Evolutionary conservation across 78 protist genomes (phyloP).

Genomic region (Speleostelium caveatum): DNA sequence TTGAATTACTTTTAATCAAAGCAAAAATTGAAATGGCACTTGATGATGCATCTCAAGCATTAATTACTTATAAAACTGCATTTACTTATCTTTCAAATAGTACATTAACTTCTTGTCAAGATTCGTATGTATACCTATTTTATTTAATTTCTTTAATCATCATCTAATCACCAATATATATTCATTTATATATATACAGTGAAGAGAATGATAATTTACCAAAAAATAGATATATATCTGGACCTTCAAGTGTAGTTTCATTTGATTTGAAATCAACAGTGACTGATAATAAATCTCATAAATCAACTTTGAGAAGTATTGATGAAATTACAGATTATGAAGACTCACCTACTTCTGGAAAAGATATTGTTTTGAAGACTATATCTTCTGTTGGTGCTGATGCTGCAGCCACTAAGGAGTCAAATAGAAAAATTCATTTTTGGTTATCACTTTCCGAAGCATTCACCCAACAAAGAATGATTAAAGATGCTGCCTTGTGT

Average conservation of each 20-base stretch:
- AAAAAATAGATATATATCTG: constrained; percentile 9
- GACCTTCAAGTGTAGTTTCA: constrained; percentile 53
- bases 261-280: constrained; percentile 46
- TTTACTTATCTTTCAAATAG: constrained; percentile 13
- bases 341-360: constrained; percentile 10
- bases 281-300: constrained; percentile 30
- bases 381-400: neutral
- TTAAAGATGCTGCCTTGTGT: constrained; percentile 69
- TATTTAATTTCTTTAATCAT: neutral
- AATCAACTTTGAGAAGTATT: neutral
- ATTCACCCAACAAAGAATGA: constrained; percentile 65
- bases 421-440: constrained; percentile 10
- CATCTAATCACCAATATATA: neutral
- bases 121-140: neutral
- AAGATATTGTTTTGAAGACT: constrained; percentile 16
- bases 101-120: constrained; percentile 48
- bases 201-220: constrained; percentile 45
- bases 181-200: neutral
- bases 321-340: constrained; percentile 1
- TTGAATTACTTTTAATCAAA: constrained; percentile 58
- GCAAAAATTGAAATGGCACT: constrained; percentile 66
- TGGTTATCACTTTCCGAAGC: constrained; percentile 72
- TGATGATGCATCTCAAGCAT: constrained; percentile 69
- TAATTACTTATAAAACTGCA: constrained; percentile 40
- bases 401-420: neutral